Base-by-base conservation (phyloP, 495 filamentous ascomycete genomes). In the Xylaria scruposa region DNA sequence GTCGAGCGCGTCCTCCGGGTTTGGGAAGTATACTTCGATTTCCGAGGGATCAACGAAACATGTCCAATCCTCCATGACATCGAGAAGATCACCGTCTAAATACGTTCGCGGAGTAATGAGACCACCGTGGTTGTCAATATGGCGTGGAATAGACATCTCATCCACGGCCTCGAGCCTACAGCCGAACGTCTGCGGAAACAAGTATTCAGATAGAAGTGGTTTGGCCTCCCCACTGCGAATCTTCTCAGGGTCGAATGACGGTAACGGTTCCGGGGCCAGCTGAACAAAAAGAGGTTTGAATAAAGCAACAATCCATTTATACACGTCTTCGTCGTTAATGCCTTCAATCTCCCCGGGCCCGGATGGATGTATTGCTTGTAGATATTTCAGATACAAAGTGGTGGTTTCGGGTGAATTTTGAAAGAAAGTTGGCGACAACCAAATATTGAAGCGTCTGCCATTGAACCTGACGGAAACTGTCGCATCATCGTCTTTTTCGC, bases 181-280 rank as follows among this genome's bases (percentile, higher is more conserved):
- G 26, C 58, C 33, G 59, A 71, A 62, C 36, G 61, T 53, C 38
- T 74, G 56, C 7, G 69, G 72, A 56, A 74, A 74, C 26, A 74
- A 29, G 69, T 74, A 74, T 54, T 74, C 72, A 42, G 72, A 72
- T 24, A 74, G 72, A 6, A 72, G 56, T 29, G 70, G 72, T 40
- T 72, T 38, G n/a, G 72, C 72, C 51, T 72, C 69, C 19, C 72
- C 72, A 17, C 44, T 47, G 67, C 46, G 56, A 24, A 74, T 24
- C 47, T 72, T 74, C 13, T 21, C 72, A 53, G 72, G 72, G 56
- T 74, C 72, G 64, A 72, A 74, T 38, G 63, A 74, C 24, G 72
- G 69, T 40, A 70, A 70, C 56, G 68, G 26, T 26, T 74, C 64
- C 2, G 72, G 68, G 63, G 46, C 68, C 33, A 72, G 62, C 38